Conservation (phyloP, 2,329 filamentous ascomycete genomes). For the Botrytis porri region DNA sequence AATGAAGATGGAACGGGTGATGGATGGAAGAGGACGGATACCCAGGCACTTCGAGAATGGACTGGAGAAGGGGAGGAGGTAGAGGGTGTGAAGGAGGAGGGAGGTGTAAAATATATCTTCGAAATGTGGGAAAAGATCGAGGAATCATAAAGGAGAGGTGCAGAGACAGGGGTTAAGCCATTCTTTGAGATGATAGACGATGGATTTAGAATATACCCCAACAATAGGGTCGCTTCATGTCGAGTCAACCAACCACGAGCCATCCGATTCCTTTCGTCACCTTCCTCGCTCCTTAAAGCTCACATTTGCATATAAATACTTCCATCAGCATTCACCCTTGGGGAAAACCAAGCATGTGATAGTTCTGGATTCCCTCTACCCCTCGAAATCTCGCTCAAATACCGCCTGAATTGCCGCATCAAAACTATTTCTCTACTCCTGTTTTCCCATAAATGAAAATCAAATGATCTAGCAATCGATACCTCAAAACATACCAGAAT, state of each 20-base stretch:
- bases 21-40: constrained; percentile 54
- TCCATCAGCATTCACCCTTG: neutral
- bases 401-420: fast-evolving
- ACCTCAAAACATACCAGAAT: fast-evolving
- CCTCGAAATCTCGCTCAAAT: neutral
- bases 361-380: neutral
- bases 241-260: neutral
- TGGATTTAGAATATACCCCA: neutral
- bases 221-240: neutral
- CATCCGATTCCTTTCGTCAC: neutral
- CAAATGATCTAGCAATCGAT: neutral
- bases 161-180: too few species aligned
- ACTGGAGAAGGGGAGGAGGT: constrained; percentile 59
- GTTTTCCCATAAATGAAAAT: neutral
- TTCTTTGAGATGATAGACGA: neutral
- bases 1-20: constrained; percentile 36
- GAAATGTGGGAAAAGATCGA: constrained; percentile 65
- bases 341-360: neutral
- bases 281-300: neutral
- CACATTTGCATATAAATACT: neutral
- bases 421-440: neutral
- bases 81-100: constrained; percentile 58
- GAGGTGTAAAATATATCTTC: constrained; percentile 64
- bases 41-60: constrained; percentile 57
- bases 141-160: neutral